Conservation (phyloP, 1,139 yeast genomes). For the Candida pseudoviswanathii region DNA sequence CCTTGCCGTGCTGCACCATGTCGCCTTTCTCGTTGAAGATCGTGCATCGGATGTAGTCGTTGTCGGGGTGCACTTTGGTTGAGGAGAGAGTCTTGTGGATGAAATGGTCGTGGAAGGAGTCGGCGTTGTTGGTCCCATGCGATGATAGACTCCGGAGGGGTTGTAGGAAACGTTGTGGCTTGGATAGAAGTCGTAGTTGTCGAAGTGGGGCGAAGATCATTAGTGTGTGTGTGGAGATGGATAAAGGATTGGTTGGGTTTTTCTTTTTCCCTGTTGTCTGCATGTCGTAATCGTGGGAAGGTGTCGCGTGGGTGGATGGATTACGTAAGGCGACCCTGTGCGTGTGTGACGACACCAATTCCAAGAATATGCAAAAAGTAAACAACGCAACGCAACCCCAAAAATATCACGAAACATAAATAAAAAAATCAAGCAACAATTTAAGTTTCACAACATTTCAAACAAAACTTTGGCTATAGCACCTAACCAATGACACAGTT, state of each 20-base stretch:
- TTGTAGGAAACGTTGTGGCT: background rate
- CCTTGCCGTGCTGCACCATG: slow-evolving; percentile 43
- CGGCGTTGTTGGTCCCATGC: background rate
- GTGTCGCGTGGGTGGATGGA: no score
- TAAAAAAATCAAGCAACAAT: background rate
- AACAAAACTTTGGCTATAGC: no score
- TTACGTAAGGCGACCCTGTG: background rate
- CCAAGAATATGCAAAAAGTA: slow-evolving; percentile 1
- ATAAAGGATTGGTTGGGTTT: background rate
- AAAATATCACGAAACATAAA: background rate
- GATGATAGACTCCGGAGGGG: background rate
- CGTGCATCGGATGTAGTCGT: slow-evolving; percentile 60
- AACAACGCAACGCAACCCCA: background rate
- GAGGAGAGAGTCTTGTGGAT: slow-evolving; percentile 16
- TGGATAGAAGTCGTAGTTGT: background rate
- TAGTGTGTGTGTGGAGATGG: background rate
- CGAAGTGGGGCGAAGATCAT: background rate
- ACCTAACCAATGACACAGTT: slow-evolving; percentile 1
- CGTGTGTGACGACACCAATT: background rate
- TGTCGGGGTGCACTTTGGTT: slow-evolving; percentile 19
- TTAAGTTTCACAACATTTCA: slow-evolving; percentile 1
- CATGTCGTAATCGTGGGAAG: background rate
- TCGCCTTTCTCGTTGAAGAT: slow-evolving; percentile 40
- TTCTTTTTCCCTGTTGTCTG: background rate
- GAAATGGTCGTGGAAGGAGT: slow-evolving; percentile 15